Percentiles rank a stretch among this genome's conserved stretches.
phyloP scores from a whole-genome alignment of 2,329 filamentous ascomycete genomes.

The Lojkania enalia region DNA sequence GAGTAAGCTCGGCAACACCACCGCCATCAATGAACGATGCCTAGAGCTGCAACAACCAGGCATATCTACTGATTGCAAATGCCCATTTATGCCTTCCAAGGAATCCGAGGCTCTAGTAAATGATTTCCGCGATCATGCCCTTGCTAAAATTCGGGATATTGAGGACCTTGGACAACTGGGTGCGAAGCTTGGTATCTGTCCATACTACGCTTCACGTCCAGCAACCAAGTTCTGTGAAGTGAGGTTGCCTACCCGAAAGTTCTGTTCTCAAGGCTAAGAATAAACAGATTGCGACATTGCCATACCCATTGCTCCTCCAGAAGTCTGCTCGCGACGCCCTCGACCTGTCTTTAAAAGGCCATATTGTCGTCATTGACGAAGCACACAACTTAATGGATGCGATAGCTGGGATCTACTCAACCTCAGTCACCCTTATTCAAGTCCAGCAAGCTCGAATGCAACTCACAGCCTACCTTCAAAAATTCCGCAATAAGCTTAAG shows the following conservation, averaged over 20 bases:
- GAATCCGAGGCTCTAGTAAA: slow-evolving; percentile 72
- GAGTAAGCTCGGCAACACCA: slow-evolving; percentile 65
- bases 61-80: slow-evolving; percentile 66
- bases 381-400: slow-evolving; percentile 98
- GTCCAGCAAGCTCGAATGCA: slow-evolving; percentile 73
- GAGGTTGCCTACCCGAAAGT: slow-evolving; percentile 15
- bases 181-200: slow-evolving; percentile 78
- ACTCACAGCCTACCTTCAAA: slow-evolving; percentile 79
- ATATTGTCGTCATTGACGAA: slow-evolving; percentile 94
- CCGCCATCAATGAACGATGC: slow-evolving; percentile 92
- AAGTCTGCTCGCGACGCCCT: slow-evolving; percentile 85
- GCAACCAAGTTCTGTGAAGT: slow-evolving; percentile 80
- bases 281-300: slow-evolving; percentile 76
- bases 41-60: slow-evolving; percentile 81
- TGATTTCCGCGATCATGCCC: slow-evolving; percentile 80
- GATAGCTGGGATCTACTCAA: slow-evolving; percentile 82
- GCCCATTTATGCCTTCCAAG: slow-evolving; percentile 75
- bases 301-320: slow-evolving; percentile 88
- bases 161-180: slow-evolving; percentile 84
- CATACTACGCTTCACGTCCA: slow-evolving; percentile 91
- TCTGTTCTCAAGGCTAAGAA: background rate
- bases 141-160: slow-evolving; percentile 88
- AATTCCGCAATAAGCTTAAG: slow-evolving; percentile 85
- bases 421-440: slow-evolving; percentile 73
- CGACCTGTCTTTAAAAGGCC: slow-evolving; percentile 80